A percentile compares a stretch with the other conserved stretches of the same genome.
These are phyloP conservation scores for Russula griseocarnosa DNA, from an alignment of 768 basidiomycete genomes.

Conservation along the genomic window DNA sequence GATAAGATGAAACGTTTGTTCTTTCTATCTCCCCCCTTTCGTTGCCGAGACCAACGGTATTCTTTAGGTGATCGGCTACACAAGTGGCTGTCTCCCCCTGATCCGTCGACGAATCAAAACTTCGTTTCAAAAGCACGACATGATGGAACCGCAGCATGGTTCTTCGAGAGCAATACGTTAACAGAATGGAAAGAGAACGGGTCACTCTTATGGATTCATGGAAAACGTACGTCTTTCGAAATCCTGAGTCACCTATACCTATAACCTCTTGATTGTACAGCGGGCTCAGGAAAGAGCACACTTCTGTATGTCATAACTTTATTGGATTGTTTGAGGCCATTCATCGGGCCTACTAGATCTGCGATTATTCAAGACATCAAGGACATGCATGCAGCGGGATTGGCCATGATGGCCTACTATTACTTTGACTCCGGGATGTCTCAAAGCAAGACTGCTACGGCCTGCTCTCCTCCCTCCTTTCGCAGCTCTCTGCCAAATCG, in stretches of 20 bases:
- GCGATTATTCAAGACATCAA: slow-evolving; percentile 5
- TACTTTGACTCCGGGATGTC: slow-evolving; percentile 12
- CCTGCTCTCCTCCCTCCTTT: slow-evolving; percentile 2
- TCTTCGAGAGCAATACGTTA: background rate
- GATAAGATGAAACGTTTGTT: slow-evolving; percentile 8
- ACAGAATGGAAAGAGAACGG: background rate
- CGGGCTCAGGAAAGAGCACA: slow-evolving; percentile 9
- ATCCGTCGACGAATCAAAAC: background rate
- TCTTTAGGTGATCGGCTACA: background rate
- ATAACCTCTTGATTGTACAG: background rate
- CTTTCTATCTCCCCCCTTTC: background rate
- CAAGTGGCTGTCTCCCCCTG: background rate
- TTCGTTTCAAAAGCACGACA: background rate
- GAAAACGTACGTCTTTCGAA: slow-evolving; percentile 1
- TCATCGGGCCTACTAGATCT: background rate
- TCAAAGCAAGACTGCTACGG: slow-evolving; percentile 7
- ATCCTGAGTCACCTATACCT: accelerated
- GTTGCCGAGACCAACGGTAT: background rate
- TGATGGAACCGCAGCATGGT: background rate
- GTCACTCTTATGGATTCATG: background rate
- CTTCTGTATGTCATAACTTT: background rate
- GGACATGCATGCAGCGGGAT: background rate
- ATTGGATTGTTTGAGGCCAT: too few species aligned
- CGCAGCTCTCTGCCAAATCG: slow-evolving; percentile 1
- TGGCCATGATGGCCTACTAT: slow-evolving; percentile 12